These are phyloP conservation scores for Leccinum rimulosum DNA, from an alignment of 768 basidiomycete genomes.

Conservation along the genomic window DNA sequence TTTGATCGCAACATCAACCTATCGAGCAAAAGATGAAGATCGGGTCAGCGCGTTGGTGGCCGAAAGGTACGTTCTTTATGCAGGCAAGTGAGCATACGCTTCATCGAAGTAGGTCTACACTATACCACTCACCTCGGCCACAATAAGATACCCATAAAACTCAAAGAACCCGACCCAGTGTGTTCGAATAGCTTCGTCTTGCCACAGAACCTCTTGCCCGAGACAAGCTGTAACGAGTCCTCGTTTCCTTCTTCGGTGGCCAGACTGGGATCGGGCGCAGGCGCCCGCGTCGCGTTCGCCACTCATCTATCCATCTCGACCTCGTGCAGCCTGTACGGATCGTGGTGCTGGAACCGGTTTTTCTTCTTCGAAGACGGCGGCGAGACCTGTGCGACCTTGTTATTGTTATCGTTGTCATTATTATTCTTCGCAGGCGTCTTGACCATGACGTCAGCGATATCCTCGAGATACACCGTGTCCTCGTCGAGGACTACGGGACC, in stretches of 20 bases:
- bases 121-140: too few relatives aligned
- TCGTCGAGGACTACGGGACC: conserved; percentile 59
- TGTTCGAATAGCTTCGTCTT: too few relatives aligned
- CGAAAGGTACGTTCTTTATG: too few relatives aligned
- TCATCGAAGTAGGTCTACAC: too few relatives aligned
- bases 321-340: conserved; percentile 89
- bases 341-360: conserved; percentile 69
- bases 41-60: too few relatives aligned
- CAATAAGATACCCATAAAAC: too few relatives aligned
- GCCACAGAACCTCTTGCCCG: too few relatives aligned
- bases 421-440: conserved; percentile 46
- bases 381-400: conserved; percentile 26
- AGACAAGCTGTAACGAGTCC: too few relatives aligned
- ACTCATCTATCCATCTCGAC: conserved; percentile 68
- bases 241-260: conserved; percentile 81
- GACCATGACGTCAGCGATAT: conserved; percentile 56
- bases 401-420: conserved; percentile 5
- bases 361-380: conserved; percentile 57
- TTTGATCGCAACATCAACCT: too few relatives aligned
- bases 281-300: conserved; percentile 56
- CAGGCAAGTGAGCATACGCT: too few relatives aligned
- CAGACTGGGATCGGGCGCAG: conserved; percentile 83
- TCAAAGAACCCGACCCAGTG: too few relatives aligned
- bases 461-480: conserved; percentile 85
- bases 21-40: too few relatives aligned